Conservation (phyloP, 2,329 filamentous ascomycete species). For the Ophiocordyceps polyrhachis-furcata region DNA sequence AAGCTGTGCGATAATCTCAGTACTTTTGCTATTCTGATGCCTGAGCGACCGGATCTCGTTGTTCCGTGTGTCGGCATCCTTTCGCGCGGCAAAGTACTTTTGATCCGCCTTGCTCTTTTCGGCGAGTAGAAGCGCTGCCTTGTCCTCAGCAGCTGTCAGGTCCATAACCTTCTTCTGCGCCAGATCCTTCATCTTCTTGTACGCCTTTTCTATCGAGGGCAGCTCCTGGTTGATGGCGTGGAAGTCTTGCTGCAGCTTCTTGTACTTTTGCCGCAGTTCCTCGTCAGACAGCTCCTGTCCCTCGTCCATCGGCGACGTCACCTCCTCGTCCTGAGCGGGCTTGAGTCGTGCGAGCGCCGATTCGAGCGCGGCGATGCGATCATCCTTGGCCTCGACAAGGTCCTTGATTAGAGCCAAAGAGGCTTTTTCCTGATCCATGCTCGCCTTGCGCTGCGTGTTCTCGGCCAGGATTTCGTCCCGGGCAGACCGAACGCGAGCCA, state of each 20-base stretch:
- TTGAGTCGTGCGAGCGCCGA: constrained; percentile 59
- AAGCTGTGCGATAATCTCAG: constrained; percentile 80
- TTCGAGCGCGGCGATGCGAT: constrained; percentile 66
- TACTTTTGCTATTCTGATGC: constrained; percentile 72
- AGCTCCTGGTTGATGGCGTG: constrained; percentile 73
- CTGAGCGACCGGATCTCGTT: constrained; percentile 63
- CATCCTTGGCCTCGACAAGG: constrained; percentile 58
- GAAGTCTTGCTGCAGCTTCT: constrained; percentile 62
- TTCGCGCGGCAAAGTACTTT: constrained; percentile 93
- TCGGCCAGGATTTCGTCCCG: constrained; percentile 79
- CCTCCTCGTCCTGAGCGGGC: constrained; percentile 25
- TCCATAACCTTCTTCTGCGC: constrained; percentile 79
- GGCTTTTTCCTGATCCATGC: constrained; percentile 55
- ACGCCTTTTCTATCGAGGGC: constrained; percentile 75
- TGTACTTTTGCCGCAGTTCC: constrained; percentile 55
- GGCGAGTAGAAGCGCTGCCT: constrained; percentile 50
- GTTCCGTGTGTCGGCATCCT: constrained; percentile 73
- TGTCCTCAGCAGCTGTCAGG: constrained; percentile 57
- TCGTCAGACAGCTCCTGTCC: constrained; percentile 45
- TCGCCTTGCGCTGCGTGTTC: constrained; percentile 57
- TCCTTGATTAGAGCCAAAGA: constrained; percentile 62
- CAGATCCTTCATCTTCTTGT: constrained; percentile 70
- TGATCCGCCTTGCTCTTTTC: constrained; percentile 96
- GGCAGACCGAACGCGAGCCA: constrained; percentile 66
- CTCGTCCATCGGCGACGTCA: constrained; percentile 22